These are phyloP conservation scores for Mallotus nudiflorus DNA, from an alignment of 345 rosid species.

Conservation along the genomic window DNA sequence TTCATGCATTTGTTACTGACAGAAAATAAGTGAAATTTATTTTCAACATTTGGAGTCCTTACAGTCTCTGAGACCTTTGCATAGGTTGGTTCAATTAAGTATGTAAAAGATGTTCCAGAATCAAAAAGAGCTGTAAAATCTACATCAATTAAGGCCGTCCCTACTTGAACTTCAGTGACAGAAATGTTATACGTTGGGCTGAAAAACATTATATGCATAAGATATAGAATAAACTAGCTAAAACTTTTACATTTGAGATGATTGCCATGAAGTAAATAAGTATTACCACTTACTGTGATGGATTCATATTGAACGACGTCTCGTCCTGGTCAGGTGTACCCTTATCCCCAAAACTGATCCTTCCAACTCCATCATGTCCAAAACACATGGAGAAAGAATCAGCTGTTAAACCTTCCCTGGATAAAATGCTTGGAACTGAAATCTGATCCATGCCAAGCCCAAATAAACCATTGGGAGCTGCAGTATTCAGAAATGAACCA, in stretches of 20 bases:
- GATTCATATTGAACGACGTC: slow-evolving; percentile 74
- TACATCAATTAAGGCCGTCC: slow-evolving; percentile 47
- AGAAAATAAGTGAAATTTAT: background rate
- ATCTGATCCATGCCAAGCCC: slow-evolving; percentile 90
- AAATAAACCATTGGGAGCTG: slow-evolving; percentile 83
- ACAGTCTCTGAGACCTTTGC: slow-evolving; percentile 56
- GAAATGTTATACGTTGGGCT: slow-evolving; percentile 75
- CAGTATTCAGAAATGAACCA: slow-evolving; percentile 86
- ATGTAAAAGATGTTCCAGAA: slow-evolving; percentile 88
- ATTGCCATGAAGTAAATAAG: slow-evolving; percentile 27
- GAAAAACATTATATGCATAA: slow-evolving; percentile 31
- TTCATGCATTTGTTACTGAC: background rate
- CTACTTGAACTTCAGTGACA: slow-evolving; percentile 62
- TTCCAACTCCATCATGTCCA: slow-evolving; percentile 75
- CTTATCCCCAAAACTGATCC: slow-evolving; percentile 87
- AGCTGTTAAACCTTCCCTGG: slow-evolving; percentile 62
- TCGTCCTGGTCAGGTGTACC: slow-evolving; percentile 84
- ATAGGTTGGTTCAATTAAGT: slow-evolving; percentile 62
- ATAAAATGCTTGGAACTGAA: slow-evolving; percentile 82
- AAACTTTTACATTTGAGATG: background rate
- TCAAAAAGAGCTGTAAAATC: slow-evolving; percentile 74
- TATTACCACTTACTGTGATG: slow-evolving; percentile 75
- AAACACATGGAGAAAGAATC: slow-evolving; percentile 96
- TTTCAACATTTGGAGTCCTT: slow-evolving; percentile 26
- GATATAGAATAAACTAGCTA: slow-evolving; percentile 6